Conservation (phyloP, 768 basidiomycete species). For the Atractiella rhizophila region DNA sequence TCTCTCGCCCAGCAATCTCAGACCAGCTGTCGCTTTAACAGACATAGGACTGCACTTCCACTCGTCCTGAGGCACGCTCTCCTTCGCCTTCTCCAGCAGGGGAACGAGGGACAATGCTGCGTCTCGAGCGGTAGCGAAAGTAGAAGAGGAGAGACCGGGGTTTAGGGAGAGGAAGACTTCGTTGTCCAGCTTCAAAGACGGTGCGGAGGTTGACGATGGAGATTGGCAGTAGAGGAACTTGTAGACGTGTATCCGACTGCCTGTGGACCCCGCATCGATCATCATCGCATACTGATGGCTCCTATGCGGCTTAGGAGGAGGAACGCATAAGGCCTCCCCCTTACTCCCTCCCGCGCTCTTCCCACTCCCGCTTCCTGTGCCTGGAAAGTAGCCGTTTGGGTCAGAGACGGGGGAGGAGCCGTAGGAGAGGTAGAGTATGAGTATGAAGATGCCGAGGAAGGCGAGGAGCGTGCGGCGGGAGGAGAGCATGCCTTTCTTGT, state of each 20-base stretch:
- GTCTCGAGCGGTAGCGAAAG: slow-evolving; percentile 33
- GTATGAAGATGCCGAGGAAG: neutral
- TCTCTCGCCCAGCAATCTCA: slow-evolving; percentile 39
- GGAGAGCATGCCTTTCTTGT: neutral
- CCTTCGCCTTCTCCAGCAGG: slow-evolving; percentile 52
- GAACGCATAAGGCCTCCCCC: slow-evolving; percentile 1
- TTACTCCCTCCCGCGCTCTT: neutral
- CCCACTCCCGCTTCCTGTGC: neutral
- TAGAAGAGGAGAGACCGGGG: slow-evolving; percentile 50
- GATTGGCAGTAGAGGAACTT: slow-evolving; percentile 35
- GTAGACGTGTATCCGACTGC: slow-evolving; percentile 92
- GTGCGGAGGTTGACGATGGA: slow-evolving; percentile 38
- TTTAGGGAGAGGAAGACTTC: slow-evolving; percentile 66
- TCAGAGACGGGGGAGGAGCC: no score
- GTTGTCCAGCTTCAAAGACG: slow-evolving; percentile 59
- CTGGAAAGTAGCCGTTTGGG: no score
- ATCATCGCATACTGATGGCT: slow-evolving; percentile 60
- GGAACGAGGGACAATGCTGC: slow-evolving; percentile 58
- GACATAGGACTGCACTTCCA: slow-evolving; percentile 57
- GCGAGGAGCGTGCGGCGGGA: neutral
- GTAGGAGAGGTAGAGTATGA: neutral
- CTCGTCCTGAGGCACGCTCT: slow-evolving; percentile 44
- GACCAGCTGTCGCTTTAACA: slow-evolving; percentile 77
- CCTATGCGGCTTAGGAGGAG: slow-evolving; percentile 8
- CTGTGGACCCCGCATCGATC: slow-evolving; percentile 95